These are phyloP conservation scores for Ceratocystis colombiana DNA, from an alignment of 2,329 filamentous ascomycete genomes.

Conservation along the genomic window DNA sequence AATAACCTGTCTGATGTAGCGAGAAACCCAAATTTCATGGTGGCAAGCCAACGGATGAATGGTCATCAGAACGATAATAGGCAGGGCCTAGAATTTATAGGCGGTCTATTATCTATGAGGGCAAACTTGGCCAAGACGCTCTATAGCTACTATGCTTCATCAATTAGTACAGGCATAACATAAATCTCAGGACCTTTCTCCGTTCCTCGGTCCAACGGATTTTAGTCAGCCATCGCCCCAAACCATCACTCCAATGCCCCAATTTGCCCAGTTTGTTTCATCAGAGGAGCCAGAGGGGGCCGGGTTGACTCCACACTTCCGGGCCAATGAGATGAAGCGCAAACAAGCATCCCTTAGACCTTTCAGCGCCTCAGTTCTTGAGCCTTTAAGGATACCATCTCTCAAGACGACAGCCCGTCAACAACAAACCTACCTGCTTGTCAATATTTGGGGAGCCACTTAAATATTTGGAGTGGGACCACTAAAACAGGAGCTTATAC, in stretches of 20 bases:
- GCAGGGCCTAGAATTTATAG: too few species aligned
- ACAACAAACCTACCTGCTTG: too few species aligned
- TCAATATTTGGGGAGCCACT: constrained; percentile 8
- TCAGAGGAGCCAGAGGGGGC: background rate
- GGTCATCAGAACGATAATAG: too few species aligned
- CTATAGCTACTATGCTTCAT: too few species aligned
- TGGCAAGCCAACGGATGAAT: too few species aligned
- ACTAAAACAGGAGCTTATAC: constrained; percentile 9
- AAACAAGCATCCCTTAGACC: background rate
- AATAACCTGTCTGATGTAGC: too few species aligned
- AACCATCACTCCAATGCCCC: background rate
- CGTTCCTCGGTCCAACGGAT: background rate
- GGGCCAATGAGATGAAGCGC: constrained; percentile 1
- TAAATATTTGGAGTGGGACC: background rate
- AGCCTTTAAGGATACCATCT: background rate
- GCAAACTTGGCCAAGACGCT: too few species aligned
- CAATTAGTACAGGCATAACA: too few species aligned
- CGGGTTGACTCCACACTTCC: background rate
- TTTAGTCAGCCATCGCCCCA: background rate
- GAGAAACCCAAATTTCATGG: too few species aligned
- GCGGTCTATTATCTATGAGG: too few species aligned
- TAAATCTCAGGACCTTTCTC: too few species aligned
- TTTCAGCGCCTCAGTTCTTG: background rate
- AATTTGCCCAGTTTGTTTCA: too few species aligned
- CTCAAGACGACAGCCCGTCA: background rate